Base-by-base conservation (phyloP, 2,329 filamentous ascomycete genomes). In the Talaromyces pinophilus region DNA sequence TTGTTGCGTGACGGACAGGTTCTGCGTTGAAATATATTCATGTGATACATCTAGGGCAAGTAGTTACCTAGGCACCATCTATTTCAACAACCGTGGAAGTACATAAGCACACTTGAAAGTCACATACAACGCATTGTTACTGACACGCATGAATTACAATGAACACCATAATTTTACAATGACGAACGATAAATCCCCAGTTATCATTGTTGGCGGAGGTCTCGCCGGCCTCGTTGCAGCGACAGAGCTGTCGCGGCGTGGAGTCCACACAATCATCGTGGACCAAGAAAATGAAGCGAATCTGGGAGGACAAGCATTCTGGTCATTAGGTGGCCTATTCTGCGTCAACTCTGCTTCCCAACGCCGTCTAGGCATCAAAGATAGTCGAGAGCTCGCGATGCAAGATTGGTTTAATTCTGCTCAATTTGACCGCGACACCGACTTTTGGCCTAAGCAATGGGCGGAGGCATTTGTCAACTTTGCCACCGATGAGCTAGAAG, bases 391-490 rank as follows among this genome's bases (percentile, higher is more conserved):
- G 70, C 80, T 88, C 19, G 86, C 87, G 3, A 74, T 86, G 79
- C 81, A 83, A 67, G 86, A 88, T 75, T 88, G 86, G 86, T 69
- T 87, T 59, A 82, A 81, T 59, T 84, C 83, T 1, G 86, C 87
- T 0, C 77, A 78, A 64, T 88, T 88, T 72, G 86, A 88, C 71
- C 85, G 86, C 52, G 81, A 83, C 17, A 72, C 72, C 42, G 86
- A 88, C 73, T 73, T 77, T 71, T 88, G 86, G 86, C 86, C 86
- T 48, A 81, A 83, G 8, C 77, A 80, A 60, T 89, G 87, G 87
- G 86, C 87, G n/a, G 82, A 86, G 72, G 86, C 86, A 0, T 88
- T 88, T 75, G 86, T 88, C 63, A 77, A 88, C 75, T 88, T 89
- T 72, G 86, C 87, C 1, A 76, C 83, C 1, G 84, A 86, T 71